Conservation (phyloP, 495 filamentous ascomycete species). For the Penicillium taxi region DNA sequence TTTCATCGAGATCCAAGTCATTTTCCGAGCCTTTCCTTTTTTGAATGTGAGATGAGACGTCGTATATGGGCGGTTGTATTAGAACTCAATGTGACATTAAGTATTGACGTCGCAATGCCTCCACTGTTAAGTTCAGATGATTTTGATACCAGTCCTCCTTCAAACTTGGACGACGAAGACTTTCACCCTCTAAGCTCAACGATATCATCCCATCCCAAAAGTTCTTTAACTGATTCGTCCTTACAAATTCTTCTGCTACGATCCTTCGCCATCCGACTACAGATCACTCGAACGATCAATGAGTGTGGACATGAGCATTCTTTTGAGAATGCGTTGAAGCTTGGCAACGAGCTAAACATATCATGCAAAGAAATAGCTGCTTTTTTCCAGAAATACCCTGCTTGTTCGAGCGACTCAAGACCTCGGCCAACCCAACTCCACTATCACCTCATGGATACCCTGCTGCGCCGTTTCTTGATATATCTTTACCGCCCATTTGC, state of each 20-base stretch:
- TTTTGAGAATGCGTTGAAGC: slow-evolving; percentile 33
- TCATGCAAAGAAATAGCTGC: slow-evolving; percentile 18
- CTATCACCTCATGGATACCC: slow-evolving; percentile 18
- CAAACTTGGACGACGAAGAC: slow-evolving; percentile 47
- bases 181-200: too few relatives aligned
- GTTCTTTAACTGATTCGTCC: slow-evolving; percentile 40
- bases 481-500: slow-evolving; percentile 41
- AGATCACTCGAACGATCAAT: slow-evolving; percentile 34
- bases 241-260: slow-evolving; percentile 38
- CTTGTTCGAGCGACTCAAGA: neutral
- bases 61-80: slow-evolving; percentile 52
- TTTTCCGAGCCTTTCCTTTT: slow-evolving; percentile 35
- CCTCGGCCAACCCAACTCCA: slow-evolving; percentile 24
- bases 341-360: slow-evolving; percentile 26
- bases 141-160: slow-evolving; percentile 44
- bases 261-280: slow-evolving; percentile 34
- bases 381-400: slow-evolving; percentile 4
- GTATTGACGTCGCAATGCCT: slow-evolving; percentile 41
- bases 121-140: slow-evolving; percentile 42
- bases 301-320: slow-evolving; percentile 30
- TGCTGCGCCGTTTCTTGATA: slow-evolving; percentile 41
- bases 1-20: slow-evolving; percentile 47
- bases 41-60: slow-evolving; percentile 45
- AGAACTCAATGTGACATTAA: slow-evolving; percentile 45
- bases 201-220: too few relatives aligned